These are phyloP conservation scores for Vigna nakashimae DNA, from an alignment of 306 rosid species.

Conservation along the genomic window DNA sequence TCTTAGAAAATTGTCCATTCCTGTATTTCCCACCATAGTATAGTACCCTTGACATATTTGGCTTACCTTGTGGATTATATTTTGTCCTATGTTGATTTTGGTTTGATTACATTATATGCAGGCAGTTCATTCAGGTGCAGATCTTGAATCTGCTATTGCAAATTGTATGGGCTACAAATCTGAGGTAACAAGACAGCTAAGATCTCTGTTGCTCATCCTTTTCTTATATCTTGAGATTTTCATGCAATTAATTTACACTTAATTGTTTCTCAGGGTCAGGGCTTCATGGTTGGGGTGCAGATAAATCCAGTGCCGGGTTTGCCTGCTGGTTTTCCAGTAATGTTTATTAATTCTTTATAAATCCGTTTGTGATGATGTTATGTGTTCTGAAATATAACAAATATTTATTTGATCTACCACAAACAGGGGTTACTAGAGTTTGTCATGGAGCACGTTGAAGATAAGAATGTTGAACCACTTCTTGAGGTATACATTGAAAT, in stretches of 20 bases:
- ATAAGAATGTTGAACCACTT: conserved; percentile 73
- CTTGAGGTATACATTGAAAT: conserved; percentile 68
- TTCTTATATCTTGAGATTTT: conserved; percentile 43
- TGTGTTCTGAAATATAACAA: conserved; percentile 38
- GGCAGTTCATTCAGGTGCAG: conserved; percentile 99
- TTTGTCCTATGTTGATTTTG: conserved; percentile 27
- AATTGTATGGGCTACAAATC: conserved; percentile 91
- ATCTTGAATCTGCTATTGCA: conserved; percentile 87
- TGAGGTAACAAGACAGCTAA: conserved; percentile 63
- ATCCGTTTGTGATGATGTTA: conserved; percentile 38
- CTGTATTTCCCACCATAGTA: conserved; percentile 26
- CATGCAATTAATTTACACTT: conserved; percentile 31
- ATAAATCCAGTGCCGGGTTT: conserved; percentile 89
- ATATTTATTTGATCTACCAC: conserved; percentile 28
- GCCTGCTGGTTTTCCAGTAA: conserved; percentile 90
- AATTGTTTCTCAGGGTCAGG: conserved; percentile 82
- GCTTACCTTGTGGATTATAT: conserved; percentile 32
- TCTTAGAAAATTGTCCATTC: conserved; percentile 39
- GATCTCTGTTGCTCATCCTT: conserved; percentile 28
- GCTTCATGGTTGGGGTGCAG: conserved; percentile 99
- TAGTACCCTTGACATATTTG: conserved; percentile 37
- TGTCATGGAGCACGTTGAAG: conserved; percentile 82
- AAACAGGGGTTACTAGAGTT: conserved; percentile 71
- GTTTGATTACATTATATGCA: conserved; percentile 52
- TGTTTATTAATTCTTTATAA: conserved; percentile 44